Base-by-base conservation (phyloP, 1,284 basidiomycete genomes). In the Ganoderma meredithae region DNA sequence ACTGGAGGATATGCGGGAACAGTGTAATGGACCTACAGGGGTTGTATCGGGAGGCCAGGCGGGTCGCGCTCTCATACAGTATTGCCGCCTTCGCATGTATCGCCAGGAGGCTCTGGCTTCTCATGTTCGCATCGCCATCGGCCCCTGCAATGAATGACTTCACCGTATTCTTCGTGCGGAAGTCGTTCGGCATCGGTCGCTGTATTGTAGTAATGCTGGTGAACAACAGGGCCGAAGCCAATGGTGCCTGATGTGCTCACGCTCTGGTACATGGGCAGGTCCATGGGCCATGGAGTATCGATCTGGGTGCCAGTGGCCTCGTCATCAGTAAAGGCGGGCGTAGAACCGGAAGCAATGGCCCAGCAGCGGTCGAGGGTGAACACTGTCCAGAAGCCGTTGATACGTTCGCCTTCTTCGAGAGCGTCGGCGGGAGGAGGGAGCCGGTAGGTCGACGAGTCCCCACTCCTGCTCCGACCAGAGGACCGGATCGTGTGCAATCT, bases 371-470 rank as follows among this genome's bases (percentile, higher is more conserved):
- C 83, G 44, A 85, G 72, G 19, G 78, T 75, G 56, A 83, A 79
- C 0, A 82, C 81, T 1, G 80, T 79, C 85, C 85, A 87, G 72
- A 85, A 85, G 0, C 81, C 82, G 63, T 82, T 78, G 64, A 85
- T 83, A 9, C 83, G 79, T 72, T 86, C 84, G 15, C 80, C 81
- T 63, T 85, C 81, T 66, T 84, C 81, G 7, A 83, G 72, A 0
- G 75, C 62, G 71, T 85, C 82, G 7, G 68, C 73, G 1, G 81
- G 78, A 2, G 79, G 75, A 31, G 80, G 80, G 33, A 78, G 73
- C 36, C 71, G 71, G 63, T 70, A 77, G 22, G 63, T 72, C 31
- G 55, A 64, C 63, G 65, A 49, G 25, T 71, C 67, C 27, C 65
- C 64, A 19, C 67, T 52, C 15, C 72, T 62, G 60, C 71, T 72